phyloP scores from a whole-genome alignment of 1,139 yeast genomes.

The Scheffersomyces stambukii region DNA sequence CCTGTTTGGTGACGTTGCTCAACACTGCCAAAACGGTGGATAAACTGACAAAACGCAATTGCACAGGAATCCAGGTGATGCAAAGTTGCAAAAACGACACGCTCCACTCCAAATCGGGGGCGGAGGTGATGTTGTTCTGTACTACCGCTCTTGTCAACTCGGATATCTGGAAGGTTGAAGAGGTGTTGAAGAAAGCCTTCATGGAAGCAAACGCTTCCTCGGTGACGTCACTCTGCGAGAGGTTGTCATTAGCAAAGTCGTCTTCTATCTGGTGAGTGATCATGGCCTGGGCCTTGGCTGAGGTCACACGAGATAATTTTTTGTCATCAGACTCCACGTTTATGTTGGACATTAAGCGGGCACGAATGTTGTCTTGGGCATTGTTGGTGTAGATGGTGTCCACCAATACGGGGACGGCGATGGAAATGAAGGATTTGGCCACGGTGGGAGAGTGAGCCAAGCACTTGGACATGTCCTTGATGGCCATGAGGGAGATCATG shows the following conservation, averaged over 20 bases:
- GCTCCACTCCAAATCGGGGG: slow-evolving; percentile 43
- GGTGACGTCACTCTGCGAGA: slow-evolving; percentile 22
- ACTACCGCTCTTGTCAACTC: slow-evolving; percentile 45
- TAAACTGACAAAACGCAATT: slow-evolving; percentile 69
- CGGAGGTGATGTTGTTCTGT: slow-evolving; percentile 24
- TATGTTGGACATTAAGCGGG: slow-evolving; percentile 20
- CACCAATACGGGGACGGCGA: slow-evolving; percentile 40
- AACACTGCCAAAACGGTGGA: slow-evolving; percentile 37
- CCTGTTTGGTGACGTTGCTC: slow-evolving; percentile 16
- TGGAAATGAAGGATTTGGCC: slow-evolving; percentile 32
- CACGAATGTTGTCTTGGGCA: slow-evolving; percentile 15
- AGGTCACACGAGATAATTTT: slow-evolving; percentile 23
- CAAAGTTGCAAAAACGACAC: slow-evolving; percentile 57
- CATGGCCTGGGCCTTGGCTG: slow-evolving; percentile 18
- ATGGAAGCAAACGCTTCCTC: slow-evolving; percentile 43
- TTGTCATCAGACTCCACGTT: slow-evolving; percentile 23
- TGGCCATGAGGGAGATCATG: slow-evolving; percentile 42
- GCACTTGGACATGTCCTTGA: slow-evolving; percentile 40
- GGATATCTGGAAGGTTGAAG: slow-evolving; percentile 45
- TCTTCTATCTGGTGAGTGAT: slow-evolving; percentile 16
- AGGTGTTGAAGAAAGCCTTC: slow-evolving; percentile 47
- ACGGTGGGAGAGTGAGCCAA: slow-evolving; percentile 37
- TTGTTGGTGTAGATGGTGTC: slow-evolving; percentile 21
- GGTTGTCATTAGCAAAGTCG: slow-evolving; percentile 27
- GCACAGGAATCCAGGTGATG: slow-evolving; percentile 84